These are phyloP conservation scores for Boletus sp. DNA, from an alignment of 1,284 basidiomycete species.

Conservation along the genomic window DNA sequence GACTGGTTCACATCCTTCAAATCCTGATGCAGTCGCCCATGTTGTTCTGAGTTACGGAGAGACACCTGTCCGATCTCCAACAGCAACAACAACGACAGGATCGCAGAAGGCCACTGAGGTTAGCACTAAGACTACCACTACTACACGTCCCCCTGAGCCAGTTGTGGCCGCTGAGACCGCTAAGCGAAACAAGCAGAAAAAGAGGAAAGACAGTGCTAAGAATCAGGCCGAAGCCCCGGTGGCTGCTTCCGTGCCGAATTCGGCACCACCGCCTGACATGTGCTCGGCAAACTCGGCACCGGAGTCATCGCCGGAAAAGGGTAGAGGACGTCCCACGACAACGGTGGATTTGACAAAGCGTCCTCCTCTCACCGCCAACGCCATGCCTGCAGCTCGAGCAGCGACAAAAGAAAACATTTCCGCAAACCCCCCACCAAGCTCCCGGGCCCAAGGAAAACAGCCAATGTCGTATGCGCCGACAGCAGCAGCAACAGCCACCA, in stretches of 20 bases:
- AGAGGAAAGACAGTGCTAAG: conserved; percentile 26
- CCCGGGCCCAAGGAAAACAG: conserved; percentile 73
- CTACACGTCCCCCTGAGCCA: conserved; percentile 15
- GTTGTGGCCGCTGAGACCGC: conserved; percentile 15
- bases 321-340: conserved; percentile 37
- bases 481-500: conserved; percentile 26
- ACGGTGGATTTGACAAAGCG: conserved; percentile 37
- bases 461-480: conserved; percentile 58
- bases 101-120: conserved; percentile 14
- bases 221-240: conserved; percentile 25
- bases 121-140: conserved; percentile 30
- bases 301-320: conserved; percentile 35
- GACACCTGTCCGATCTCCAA: conserved; percentile 21
- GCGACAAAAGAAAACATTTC: conserved; percentile 37
- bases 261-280: conserved; percentile 20
- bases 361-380: conserved; percentile 39
- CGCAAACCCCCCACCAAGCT: conserved; percentile 50
- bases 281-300: conserved; percentile 31
- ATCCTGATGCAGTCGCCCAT: conserved; percentile 33
- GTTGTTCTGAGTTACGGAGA: conserved; percentile 42
- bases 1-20: conserved; percentile 14
- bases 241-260: conserved; percentile 29
- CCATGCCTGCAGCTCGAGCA: conserved; percentile 41
- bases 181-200: conserved; percentile 39
- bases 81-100: conserved; percentile 6